Conservation (phyloP, 768 basidiomycete genomes). For the Cyathus striatus region DNA sequence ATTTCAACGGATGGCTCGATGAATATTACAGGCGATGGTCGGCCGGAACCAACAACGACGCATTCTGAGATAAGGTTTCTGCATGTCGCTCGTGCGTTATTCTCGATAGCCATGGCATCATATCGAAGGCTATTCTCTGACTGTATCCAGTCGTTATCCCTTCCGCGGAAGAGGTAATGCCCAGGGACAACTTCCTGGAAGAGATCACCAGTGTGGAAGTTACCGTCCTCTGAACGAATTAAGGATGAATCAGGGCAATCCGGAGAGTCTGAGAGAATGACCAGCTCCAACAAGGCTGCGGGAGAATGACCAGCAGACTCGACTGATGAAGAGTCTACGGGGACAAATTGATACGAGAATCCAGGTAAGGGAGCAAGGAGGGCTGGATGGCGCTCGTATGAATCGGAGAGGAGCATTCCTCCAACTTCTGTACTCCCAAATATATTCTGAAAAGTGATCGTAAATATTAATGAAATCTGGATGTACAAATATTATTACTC, state of each 20-base stretch:
- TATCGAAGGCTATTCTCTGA: conserved; percentile 73
- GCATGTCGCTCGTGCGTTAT: conserved; percentile 66
- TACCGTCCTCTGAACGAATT: conserved; percentile 55
- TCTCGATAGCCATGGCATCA: conserved; percentile 79
- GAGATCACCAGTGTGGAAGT: conserved; percentile 81
- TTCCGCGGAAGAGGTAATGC: conserved; percentile 59
- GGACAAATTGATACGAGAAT: conserved; percentile 63
- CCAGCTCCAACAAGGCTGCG: conserved; percentile 56
- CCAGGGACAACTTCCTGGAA: conserved; percentile 61
- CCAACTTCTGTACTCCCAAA: conserved; percentile 83
- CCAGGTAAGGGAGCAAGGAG: conserved; percentile 56
- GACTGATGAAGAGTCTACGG: conserved; percentile 32
- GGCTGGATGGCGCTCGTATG: conserved; percentile 41
- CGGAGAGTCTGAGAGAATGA: conserved; percentile 59
- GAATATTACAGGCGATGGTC: conserved; percentile 74
- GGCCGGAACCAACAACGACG: conserved; percentile 71
- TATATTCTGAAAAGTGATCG: conserved; percentile 66
- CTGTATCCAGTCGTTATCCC: conserved; percentile 86
- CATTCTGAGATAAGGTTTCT: conserved; percentile 63
- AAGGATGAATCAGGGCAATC: conserved; percentile 65
- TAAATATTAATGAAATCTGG: too few species aligned
- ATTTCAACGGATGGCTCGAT: conserved; percentile 56
- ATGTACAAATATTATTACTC: too few species aligned
- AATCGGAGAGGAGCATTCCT: conserved; percentile 63
- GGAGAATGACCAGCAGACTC: conserved; percentile 49